Evolutionary conservation across 441 rosid species (phyloP), one percentile per base, ranked within the genome.

Genomic region (Melastoma candidum): DNA sequence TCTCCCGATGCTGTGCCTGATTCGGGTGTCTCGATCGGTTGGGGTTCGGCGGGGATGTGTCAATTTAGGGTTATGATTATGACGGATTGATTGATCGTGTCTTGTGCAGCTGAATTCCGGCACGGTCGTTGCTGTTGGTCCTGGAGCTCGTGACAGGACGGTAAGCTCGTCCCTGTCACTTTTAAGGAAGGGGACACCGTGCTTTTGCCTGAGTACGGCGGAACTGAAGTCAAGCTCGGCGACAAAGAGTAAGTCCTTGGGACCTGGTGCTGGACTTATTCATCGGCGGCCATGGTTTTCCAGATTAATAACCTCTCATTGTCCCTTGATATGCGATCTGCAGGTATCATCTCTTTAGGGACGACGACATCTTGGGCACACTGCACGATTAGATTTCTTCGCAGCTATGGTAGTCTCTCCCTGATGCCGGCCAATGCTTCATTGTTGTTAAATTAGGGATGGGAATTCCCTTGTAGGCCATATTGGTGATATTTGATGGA

Each of bases 101-200:
- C 13, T 11, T 25, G 8, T 51, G 52, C 84, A 87, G 90, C 68
- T 87, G 67, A 87, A 77, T 60, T 80, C 96, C 0, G 93, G 90
- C 49, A 87, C 63, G 58, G 93, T 87, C 44, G 58, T 84, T 7
- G 79, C 90, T 0, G 85, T 77, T 44, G 93, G 93, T 0, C 90
- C 85, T 11, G 90, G 93, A 47, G 58, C 68, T 25, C 72, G 80
- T 9, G 75, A 60, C 64, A 63, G 59, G 76, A 83, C 7, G 87
- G 84, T 49, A 78, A 82, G 47, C 46, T 66, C 1, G 62, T 84
- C 44, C 79, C 83, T 9, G 71, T 80, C 49, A 60, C 73, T 36
- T 73, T 84, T n/a, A 87, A 82, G 77, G 90, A 87, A 76, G 96
- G 93, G 10, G 90, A 84, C 65, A 77, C 71, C 4, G 87, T 87